These are phyloP conservation scores for Saturnispora diversa DNA, from an alignment of 805 yeast genomes.

Conservation along the genomic window DNA sequence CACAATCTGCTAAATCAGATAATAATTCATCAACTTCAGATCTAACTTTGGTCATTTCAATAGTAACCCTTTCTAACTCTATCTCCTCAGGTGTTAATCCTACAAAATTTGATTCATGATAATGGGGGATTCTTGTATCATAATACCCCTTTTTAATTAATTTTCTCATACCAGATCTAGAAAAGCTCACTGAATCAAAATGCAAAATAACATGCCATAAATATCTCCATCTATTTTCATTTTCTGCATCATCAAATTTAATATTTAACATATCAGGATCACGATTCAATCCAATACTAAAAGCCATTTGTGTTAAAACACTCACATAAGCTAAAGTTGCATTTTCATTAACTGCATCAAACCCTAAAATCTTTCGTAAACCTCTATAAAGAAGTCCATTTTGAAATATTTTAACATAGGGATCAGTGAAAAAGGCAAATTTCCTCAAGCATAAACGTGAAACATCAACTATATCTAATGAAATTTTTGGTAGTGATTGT, in stretches of 20 bases:
- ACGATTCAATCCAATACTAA: constrained; percentile 57
- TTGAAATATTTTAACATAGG: constrained; percentile 44
- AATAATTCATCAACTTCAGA: constrained; percentile 27
- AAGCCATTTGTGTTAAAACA: constrained; percentile 56
- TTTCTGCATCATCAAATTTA: constrained; percentile 5
- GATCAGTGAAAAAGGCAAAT: constrained; percentile 40
- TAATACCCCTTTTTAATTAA: constrained; percentile 34
- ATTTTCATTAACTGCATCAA: constrained; percentile 48
- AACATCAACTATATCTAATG: constrained; percentile 29
- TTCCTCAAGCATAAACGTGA: constrained; percentile 50
- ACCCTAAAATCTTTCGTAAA: constrained; percentile 43
- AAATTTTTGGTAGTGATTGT: constrained; percentile 6
- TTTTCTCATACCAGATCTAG: constrained; percentile 42
- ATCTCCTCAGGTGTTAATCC: constrained; percentile 28
- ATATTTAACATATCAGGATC: constrained; percentile 42
- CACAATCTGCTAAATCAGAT: constrained; percentile 29
- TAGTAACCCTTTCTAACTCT: constrained; percentile 35
- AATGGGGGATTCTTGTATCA: constrained; percentile 46
- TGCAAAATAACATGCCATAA: constrained; percentile 47
- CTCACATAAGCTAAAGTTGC: constrained; percentile 49
- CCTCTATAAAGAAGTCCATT: constrained; percentile 43
- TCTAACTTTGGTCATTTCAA: constrained; percentile 27
- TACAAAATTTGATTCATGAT: constrained; percentile 26
- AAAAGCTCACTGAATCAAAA: constrained; percentile 38
- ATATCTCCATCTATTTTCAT: constrained; percentile 35